Conservation (phyloP, 1,284 basidiomycete species). For the Apiotrichum brassicae region DNA sequence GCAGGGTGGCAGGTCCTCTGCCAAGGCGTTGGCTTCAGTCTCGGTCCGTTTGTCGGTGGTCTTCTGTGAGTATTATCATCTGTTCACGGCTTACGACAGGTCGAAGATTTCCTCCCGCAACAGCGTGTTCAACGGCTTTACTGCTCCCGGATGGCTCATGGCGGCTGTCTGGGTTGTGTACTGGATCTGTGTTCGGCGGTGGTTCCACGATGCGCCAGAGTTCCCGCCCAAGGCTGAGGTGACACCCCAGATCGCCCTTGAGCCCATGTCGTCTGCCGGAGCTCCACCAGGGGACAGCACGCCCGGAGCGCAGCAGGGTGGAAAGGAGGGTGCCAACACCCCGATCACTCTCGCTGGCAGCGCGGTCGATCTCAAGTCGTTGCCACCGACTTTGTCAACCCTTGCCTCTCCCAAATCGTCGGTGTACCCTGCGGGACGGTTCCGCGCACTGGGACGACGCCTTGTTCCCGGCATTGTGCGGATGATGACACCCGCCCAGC, state of each 20-base stretch:
- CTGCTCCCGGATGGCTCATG: slow-evolving; percentile 8
- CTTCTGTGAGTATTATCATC: slow-evolving; percentile 1
- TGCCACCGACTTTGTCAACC: too few relatives aligned
- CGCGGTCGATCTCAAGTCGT: too few relatives aligned
- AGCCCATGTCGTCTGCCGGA: background rate
- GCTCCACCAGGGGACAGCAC: too few relatives aligned
- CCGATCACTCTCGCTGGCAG: background rate
- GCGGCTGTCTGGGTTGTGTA: slow-evolving; percentile 2
- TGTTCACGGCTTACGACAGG: background rate
- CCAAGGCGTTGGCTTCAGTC: slow-evolving; percentile 5
- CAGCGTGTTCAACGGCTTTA: slow-evolving; percentile 7
- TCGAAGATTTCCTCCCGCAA: slow-evolving; percentile 4
- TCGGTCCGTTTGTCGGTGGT: slow-evolving; percentile 9
- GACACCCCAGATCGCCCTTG: background rate
- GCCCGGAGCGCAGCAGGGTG: too few relatives aligned
- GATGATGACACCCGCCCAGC: background rate
- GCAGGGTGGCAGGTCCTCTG: slow-evolving; percentile 12
- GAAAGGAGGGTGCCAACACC: too few relatives aligned
- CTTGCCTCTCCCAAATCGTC: too few relatives aligned
- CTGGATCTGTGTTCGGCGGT: background rate
- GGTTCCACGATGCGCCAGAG: slow-evolving; percentile 2
- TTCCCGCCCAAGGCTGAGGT: too few relatives aligned
- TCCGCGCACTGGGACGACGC: too few relatives aligned
- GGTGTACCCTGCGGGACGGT: too few relatives aligned
- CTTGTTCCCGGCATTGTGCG: too few relatives aligned